These are phyloP conservation scores for Periglandula ipomoeae DNA, from an alignment of 2,329 filamentous ascomycete species.

Conservation along the genomic window DNA sequence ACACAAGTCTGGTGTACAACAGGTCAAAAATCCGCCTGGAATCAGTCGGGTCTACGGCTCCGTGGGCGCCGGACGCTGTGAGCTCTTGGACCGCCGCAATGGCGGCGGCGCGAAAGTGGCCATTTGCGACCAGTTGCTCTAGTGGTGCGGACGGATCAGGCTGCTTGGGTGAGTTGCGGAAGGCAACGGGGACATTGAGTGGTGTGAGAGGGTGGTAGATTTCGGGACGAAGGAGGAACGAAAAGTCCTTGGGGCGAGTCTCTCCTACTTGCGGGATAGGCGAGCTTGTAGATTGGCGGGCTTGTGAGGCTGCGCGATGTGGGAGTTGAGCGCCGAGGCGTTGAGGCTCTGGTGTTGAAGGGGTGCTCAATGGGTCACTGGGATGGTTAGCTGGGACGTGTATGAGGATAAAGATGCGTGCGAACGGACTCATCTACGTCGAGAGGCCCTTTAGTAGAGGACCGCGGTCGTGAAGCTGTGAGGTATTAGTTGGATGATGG, in stretches of 20 bases:
- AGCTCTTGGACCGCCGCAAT: conserved; percentile 55
- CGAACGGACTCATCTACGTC: conserved; percentile 8
- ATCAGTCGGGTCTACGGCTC: conserved; percentile 43
- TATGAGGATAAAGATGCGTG: background rate
- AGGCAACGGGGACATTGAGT: conserved; percentile 50
- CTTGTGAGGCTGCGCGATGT: conserved; percentile 11
- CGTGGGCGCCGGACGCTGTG: conserved; percentile 36
- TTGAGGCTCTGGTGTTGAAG: conserved; percentile 8
- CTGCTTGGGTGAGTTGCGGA: conserved; percentile 58
- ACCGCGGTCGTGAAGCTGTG: conserved; percentile 11
- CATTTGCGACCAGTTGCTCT: conserved; percentile 55
- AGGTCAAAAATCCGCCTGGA: conserved; percentile 62
- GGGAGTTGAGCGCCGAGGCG: conserved; percentile 10
- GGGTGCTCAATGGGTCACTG: conserved; percentile 6
- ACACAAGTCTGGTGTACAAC: conserved; percentile 73
- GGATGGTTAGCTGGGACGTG: background rate
- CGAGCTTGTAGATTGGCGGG: conserved; percentile 13
- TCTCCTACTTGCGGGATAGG: conserved; percentile 23
- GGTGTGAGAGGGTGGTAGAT: conserved; percentile 75
- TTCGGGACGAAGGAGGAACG: conserved; percentile 68
- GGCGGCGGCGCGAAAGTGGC: conserved; percentile 75
- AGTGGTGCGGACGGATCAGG: conserved; percentile 57
- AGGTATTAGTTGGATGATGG: background rate
- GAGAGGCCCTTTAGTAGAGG: conserved; percentile 10
- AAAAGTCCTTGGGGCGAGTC: conserved; percentile 54